These are phyloP conservation scores for Diplodia mutila DNA, from an alignment of 2,329 filamentous ascomycete genomes.

Conservation along the genomic window DNA sequence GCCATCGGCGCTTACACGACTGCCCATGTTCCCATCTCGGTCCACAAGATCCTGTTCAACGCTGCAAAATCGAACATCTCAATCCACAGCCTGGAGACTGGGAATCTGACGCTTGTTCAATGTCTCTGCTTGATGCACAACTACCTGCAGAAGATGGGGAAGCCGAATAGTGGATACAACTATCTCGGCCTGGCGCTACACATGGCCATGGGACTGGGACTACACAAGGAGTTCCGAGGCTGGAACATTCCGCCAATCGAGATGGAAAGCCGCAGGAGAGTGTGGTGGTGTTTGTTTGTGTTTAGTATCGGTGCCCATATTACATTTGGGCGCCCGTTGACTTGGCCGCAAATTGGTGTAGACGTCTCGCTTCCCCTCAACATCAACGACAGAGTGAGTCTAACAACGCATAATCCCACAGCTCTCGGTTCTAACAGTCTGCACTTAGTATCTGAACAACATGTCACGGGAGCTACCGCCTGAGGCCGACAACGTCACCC, in stretches of 20 bases:
- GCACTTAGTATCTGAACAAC: slow-evolving; percentile 36
- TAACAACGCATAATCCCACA: no score
- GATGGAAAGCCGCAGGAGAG: slow-evolving; percentile 40
- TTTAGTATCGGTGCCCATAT: slow-evolving; percentile 56
- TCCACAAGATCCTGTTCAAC: slow-evolving; percentile 52
- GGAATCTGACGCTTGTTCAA: slow-evolving; percentile 55
- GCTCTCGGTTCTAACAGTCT: not conserved
- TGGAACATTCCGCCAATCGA: slow-evolving; percentile 50
- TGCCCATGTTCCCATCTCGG: slow-evolving; percentile 45
- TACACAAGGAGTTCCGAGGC: slow-evolving; percentile 56
- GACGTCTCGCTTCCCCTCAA: slow-evolving; percentile 51
- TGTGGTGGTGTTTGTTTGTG: slow-evolving; percentile 47
- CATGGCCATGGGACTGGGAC: slow-evolving; percentile 55
- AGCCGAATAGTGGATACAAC: slow-evolving; percentile 56
- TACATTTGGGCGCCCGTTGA: slow-evolving; percentile 54
- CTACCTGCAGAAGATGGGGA: slow-evolving; percentile 56
- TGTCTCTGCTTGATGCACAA: slow-evolving; percentile 53
- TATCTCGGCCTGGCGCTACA: slow-evolving; percentile 54
- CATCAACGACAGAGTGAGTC: slow-evolving; percentile 46
- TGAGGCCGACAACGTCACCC: slow-evolving; percentile 38
- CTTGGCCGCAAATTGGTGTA: slow-evolving; percentile 50
- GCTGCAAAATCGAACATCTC: slow-evolving; percentile 52
- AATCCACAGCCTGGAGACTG: slow-evolving; percentile 53
- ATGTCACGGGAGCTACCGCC: slow-evolving; percentile 30
- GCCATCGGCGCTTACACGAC: slow-evolving; percentile 52